Base-by-base conservation (phyloP, 2,329 filamentous ascomycete genomes). In the Ceratocystis papillata region DNA sequence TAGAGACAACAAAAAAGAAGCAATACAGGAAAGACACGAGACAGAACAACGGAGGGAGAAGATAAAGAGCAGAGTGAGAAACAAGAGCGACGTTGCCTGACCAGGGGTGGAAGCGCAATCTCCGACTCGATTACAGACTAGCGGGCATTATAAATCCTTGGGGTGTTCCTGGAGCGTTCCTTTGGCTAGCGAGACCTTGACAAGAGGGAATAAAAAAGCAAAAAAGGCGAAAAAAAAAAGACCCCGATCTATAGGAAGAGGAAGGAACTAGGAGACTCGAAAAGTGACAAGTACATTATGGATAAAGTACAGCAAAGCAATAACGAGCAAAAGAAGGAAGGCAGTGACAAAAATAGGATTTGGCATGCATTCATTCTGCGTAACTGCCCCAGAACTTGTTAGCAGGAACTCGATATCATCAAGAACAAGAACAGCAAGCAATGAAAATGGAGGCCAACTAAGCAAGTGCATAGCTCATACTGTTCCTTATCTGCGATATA, bases 61-160 rank as follows among this genome's bases (percentile, higher is more conserved):
- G 57, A 30, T 28, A 61, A 20, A 61, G 30, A 30, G 30, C 12
- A 28, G 30, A 28, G 17, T 4, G 17, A 61, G 28, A 33, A 61
- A 41, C 45, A 48, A 48, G 17, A 48, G 45, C 20, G 17, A 48
- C 45, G 20, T 48, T 20, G 45, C 17, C 17, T 48, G 45, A 48
- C 45, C 22, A 30, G 22, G 50, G 50, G 50, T 55, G 50, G 20
- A 55, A 55, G 50, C 50, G 50, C 50, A 55, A 55, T 55, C 20
- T 55, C 50, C 50, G 50, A 22, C 22, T n/a, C n/a, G 20, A 17
- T 30, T 22, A 15, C 50, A 55, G 12, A 25, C 20, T 20, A 55
- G 22, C 12, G 50, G 22, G 50, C 20, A 28, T 15, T 22, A 15
- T 30, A 25, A 12, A 25, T 30, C 50, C 50, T 12, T 55, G 22